These are phyloP conservation scores for Micractinium sp. DNA, from an alignment of 139 green algal genomes.

Conservation along the genomic window DNA sequence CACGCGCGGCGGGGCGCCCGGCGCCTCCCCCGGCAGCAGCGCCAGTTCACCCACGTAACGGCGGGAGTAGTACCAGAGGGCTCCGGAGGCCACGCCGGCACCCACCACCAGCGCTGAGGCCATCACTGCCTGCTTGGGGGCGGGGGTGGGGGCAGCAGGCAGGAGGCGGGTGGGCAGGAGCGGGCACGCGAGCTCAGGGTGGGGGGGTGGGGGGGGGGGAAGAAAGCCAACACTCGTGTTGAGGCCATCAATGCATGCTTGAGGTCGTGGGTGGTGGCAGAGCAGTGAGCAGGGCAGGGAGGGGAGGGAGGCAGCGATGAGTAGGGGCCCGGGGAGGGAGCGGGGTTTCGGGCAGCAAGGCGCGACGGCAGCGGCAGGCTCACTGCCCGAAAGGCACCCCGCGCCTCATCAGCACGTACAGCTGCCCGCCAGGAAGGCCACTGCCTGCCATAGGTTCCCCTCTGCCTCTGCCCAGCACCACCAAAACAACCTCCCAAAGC, in stretches of 20 bases:
- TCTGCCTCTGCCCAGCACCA: background rate
- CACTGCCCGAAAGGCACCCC: too few species aligned
- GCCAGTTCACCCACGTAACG: conserved; percentile 84
- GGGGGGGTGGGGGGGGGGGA: background rate
- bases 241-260: background rate
- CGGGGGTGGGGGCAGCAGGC: background rate
- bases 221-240: background rate
- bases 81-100: conserved; percentile 43
- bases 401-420: too few species aligned
- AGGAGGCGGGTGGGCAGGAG: background rate
- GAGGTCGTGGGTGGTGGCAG: background rate
- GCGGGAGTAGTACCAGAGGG: conserved; percentile 72
- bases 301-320: too few species aligned
- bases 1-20: conserved; percentile 2
- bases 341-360: too few species aligned
- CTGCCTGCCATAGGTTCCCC: too few species aligned
- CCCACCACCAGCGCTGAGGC: conserved; percentile 50
- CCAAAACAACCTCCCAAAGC: background rate
- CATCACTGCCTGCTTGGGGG: conserved; percentile 42
- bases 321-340: too few species aligned
- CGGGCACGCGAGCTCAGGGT: too few species aligned
- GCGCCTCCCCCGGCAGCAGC: conserved; percentile 41
- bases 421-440: too few species aligned
- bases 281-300: too few species aligned
- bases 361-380: too few species aligned